phyloP scores from a whole-genome alignment of 176 grass and related monocot species.

The Oryza brachyantha region DNA sequence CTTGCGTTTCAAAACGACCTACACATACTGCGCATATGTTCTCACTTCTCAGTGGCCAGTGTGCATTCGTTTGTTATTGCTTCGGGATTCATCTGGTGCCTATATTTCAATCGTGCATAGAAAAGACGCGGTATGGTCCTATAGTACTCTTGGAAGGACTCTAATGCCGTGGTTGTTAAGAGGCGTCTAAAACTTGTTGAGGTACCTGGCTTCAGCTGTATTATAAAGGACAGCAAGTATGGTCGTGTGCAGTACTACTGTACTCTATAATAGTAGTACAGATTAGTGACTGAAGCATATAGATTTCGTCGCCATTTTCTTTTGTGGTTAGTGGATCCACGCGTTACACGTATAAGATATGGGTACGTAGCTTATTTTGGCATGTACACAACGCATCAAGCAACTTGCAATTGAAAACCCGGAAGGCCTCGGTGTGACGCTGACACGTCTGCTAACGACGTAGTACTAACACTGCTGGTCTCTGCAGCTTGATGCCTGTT shows the following conservation, averaged over 20 bases:
- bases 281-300: not conserved
- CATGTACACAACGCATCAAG: not conserved
- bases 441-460: slow-evolving; percentile 2
- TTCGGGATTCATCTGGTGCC: too few species aligned
- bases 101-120: too few species aligned
- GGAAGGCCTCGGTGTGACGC: not conserved
- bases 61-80: not conserved
- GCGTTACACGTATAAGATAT: slow-evolving; percentile 21
- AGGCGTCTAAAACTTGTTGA: not conserved
- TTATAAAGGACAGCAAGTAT: not conserved
- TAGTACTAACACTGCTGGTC: not conserved
- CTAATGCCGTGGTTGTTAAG: not conserved
- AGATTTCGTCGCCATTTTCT: not conserved
- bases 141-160: too few species aligned
- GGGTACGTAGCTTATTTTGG: slow-evolving; percentile 38
- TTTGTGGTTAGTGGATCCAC: not conserved
- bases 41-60: too few species aligned
- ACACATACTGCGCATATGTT: too few species aligned
- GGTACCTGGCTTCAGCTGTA: not conserved
- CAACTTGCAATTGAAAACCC: not conserved
- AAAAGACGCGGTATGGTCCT: too few species aligned
- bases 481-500: not conserved
- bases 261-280: not conserved
- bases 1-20: too few species aligned
- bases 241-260: slow-evolving; percentile 25